Percentiles rank a stretch among this genome's conserved stretches.
Conservation (phyloP, 768 basidiomycete species). For the Suillus tomentosus region DNA sequence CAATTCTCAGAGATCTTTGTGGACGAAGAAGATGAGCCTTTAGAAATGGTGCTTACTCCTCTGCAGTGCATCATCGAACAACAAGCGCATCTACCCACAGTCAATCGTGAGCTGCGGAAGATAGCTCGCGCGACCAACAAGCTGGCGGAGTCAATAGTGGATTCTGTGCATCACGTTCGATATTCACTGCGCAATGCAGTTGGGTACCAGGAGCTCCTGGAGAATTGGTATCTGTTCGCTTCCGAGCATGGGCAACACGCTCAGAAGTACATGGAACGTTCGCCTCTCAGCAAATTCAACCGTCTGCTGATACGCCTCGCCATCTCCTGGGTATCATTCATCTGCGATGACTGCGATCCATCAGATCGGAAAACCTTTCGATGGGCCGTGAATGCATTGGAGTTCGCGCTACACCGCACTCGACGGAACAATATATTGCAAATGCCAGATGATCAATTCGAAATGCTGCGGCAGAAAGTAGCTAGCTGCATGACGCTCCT, state of each 20-base stretch:
- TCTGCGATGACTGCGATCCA: conserved; percentile 96
- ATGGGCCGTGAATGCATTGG: conserved; percentile 96
- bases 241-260: conserved; percentile 93
- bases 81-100: conserved; percentile 87
- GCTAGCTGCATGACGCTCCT: conserved; percentile 96
- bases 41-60: conserved; percentile 43
- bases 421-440: conserved; percentile 87
- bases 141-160: conserved; percentile 89
- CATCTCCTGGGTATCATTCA: conserved; percentile 98
- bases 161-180: conserved; percentile 87
- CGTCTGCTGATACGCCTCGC: conserved; percentile 84
- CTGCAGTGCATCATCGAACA: conserved; percentile 66
- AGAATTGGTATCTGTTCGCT: conserved; percentile 96
- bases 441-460: conserved; percentile 86
- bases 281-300: conserved; percentile 73
- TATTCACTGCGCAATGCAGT: conserved; percentile 58
- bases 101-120: conserved; percentile 88
- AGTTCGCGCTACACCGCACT: conserved; percentile 88
- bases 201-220: conserved; percentile 81
- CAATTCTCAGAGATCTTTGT: conserved; percentile 68
- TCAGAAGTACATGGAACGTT: conserved; percentile 82
- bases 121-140: conserved; percentile 89
- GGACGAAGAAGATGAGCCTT: conserved; percentile 62
- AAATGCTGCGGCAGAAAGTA: conserved; percentile 86
- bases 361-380: conserved; percentile 95